phyloP scores from a whole-genome alignment of 2,329 filamentous ascomycete genomes.

The Rachicladosporium sp. region DNA sequence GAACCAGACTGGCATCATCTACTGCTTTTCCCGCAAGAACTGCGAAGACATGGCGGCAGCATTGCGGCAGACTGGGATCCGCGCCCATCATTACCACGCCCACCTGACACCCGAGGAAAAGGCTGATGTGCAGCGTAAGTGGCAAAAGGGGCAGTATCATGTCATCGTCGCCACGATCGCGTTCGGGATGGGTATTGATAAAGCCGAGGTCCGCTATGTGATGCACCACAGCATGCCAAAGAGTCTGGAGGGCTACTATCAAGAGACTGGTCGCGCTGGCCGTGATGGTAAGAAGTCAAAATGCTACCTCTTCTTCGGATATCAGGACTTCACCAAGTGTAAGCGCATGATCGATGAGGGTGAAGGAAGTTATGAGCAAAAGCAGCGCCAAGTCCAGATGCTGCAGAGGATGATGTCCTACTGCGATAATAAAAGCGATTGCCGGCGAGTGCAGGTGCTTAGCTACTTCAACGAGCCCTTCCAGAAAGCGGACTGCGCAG shows the following conservation, averaged over 20 bases:
- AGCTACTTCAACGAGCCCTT: slow-evolving; percentile 92
- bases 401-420: slow-evolving; percentile 72
- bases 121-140: slow-evolving; percentile 58
- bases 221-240: slow-evolving; percentile 90
- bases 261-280: slow-evolving; percentile 90
- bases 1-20: slow-evolving; percentile 76
- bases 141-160: slow-evolving; percentile 69
- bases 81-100: slow-evolving; percentile 78
- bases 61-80: slow-evolving; percentile 53
- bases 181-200: slow-evolving; percentile 99
- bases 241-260: slow-evolving; percentile 93
- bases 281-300: slow-evolving; percentile 77
- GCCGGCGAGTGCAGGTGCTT: slow-evolving; percentile 75
- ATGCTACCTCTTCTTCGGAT: slow-evolving; percentile 84
- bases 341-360: slow-evolving; percentile 74
- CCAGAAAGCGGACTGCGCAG: slow-evolving; percentile 46
- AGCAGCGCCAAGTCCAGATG: slow-evolving; percentile 74
- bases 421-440: slow-evolving; percentile 81
- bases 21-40: slow-evolving; percentile 73
- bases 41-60: slow-evolving; percentile 69
- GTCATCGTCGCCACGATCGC: slow-evolving; percentile 97
- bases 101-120: slow-evolving; percentile 58
- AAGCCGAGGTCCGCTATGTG: slow-evolving; percentile 89
- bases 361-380: slow-evolving; percentile 65
- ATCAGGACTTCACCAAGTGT: slow-evolving; percentile 60